These are phyloP conservation scores for Spergularia marina DNA, from an alignment of 148 eudicot species.

Conservation along the genomic window DNA sequence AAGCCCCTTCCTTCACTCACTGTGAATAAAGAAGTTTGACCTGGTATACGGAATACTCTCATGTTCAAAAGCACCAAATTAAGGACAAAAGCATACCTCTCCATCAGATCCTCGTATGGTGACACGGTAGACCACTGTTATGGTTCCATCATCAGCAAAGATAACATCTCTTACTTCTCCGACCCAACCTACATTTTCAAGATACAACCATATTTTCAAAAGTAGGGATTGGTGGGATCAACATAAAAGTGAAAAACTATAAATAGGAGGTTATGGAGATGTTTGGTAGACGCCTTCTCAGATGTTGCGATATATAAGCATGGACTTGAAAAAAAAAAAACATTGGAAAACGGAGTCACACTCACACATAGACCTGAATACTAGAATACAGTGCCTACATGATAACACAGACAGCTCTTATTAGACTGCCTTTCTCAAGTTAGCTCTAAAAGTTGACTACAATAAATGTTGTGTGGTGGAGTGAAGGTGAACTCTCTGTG, in stretches of 20 bases:
- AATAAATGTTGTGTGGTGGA: too few relatives aligned
- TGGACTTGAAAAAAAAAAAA: background rate
- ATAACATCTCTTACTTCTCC: conserved; percentile 97
- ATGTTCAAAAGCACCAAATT: background rate
- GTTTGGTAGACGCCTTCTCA: background rate
- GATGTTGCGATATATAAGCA: background rate
- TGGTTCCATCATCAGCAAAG: conserved; percentile 83
- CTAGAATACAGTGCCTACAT: too few relatives aligned
- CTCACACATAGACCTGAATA: background rate
- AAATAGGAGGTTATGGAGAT: background rate
- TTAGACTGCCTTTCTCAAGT: too few relatives aligned
- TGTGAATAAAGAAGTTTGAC: background rate
- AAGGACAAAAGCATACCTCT: conserved; percentile 55
- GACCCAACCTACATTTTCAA: conserved; percentile 73
- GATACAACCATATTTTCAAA: conserved; percentile 18
- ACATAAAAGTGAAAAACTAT: background rate
- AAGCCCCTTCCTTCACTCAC: conserved; percentile 2
- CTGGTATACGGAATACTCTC: background rate
- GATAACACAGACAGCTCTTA: too few relatives aligned
- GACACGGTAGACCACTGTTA: conserved; percentile 91
- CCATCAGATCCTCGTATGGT: conserved; percentile 96
- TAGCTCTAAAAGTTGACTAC: too few relatives aligned
- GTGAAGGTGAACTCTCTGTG: too few relatives aligned
- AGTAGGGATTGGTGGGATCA: background rate
- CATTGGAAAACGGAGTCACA: background rate